Evolutionary conservation across 768 basidiomycete species (phyloP).

Genomic region (Russula vinacea): DNA sequence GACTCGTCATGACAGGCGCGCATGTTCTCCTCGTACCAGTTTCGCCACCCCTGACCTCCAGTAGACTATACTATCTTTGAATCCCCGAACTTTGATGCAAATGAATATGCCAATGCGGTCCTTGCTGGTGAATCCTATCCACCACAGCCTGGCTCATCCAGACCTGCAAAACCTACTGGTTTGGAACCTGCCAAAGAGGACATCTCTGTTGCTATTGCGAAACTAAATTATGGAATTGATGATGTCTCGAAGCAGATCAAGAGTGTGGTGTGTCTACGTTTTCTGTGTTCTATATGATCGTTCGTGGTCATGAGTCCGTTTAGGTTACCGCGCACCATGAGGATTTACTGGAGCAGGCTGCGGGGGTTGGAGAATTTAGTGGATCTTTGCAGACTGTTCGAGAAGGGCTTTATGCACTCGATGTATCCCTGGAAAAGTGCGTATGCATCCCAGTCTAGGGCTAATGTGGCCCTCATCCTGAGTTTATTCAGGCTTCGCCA

Average conservation of each 20-base stretch:
- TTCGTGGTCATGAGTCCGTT: constrained; percentile 8
- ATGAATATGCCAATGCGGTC: constrained; percentile 88
- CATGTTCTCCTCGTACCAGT: constrained; percentile 17
- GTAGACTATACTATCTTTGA: constrained; percentile 77
- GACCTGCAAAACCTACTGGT: constrained; percentile 38
- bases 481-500: constrained; percentile 57
- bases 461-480: constrained; percentile 4
- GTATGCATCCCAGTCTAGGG: constrained; percentile 28
- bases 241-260: constrained; percentile 91
- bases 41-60: constrained; percentile 14
- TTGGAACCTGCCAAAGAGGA: constrained; percentile 75
- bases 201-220: constrained; percentile 83
- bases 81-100: constrained; percentile 71
- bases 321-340: constrained; percentile 85
- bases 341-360: constrained; percentile 76
- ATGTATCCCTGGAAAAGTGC: constrained; percentile 73
- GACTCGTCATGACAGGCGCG: constrained; percentile 27
- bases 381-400: constrained; percentile 66
- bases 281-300: background rate
- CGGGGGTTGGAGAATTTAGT: constrained; percentile 66
- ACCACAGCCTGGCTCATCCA: constrained; percentile 36
- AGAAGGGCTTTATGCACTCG: constrained; percentile 68
- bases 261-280: constrained; percentile 58
- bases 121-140: constrained; percentile 80
- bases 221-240: constrained; percentile 82